Evolutionary conservation across 306 rosid species (phyloP).

Genomic region (Bauhinia variegata): DNA sequence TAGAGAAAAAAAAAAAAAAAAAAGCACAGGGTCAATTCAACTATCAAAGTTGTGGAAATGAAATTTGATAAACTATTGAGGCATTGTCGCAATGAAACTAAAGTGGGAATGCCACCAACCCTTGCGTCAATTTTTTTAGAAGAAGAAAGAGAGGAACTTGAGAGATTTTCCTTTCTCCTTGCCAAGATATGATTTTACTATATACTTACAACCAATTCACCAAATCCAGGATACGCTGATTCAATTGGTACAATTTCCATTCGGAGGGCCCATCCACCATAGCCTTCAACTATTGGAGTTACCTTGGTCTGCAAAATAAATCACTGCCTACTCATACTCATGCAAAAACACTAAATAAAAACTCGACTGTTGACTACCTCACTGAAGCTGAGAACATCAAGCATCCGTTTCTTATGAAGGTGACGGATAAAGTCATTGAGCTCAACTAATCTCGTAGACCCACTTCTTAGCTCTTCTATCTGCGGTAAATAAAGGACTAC

Average conservation of each 20-base stretch:
- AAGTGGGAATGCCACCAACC: neutral
- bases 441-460: slow-evolving; percentile 79
- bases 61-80: neutral
- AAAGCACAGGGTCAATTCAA: slow-evolving; percentile 9
- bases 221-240: slow-evolving; percentile 98
- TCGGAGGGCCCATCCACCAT: slow-evolving; percentile 99
- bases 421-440: slow-evolving; percentile 85
- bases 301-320: slow-evolving; percentile 86
- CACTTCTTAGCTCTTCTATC: slow-evolving; percentile 97
- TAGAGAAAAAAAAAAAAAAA: no score
- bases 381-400: slow-evolving; percentile 93
- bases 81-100: neutral
- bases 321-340: slow-evolving; percentile 41
- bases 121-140: slow-evolving; percentile 1
- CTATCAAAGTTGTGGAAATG: slow-evolving; percentile 2
- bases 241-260: slow-evolving; percentile 95
- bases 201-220: slow-evolving; percentile 92
- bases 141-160: neutral
- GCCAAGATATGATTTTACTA: slow-evolving; percentile 29
- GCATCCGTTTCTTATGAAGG: slow-evolving; percentile 76
- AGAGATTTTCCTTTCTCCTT: slow-evolving; percentile 1
- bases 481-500: slow-evolving; percentile 45
- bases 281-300: slow-evolving; percentile 96
- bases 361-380: slow-evolving; percentile 63
- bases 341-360: slow-evolving; percentile 19